These are phyloP conservation scores for Serendipita indica DNA, from an alignment of 768 basidiomycete species.

Conservation along the genomic window DNA sequence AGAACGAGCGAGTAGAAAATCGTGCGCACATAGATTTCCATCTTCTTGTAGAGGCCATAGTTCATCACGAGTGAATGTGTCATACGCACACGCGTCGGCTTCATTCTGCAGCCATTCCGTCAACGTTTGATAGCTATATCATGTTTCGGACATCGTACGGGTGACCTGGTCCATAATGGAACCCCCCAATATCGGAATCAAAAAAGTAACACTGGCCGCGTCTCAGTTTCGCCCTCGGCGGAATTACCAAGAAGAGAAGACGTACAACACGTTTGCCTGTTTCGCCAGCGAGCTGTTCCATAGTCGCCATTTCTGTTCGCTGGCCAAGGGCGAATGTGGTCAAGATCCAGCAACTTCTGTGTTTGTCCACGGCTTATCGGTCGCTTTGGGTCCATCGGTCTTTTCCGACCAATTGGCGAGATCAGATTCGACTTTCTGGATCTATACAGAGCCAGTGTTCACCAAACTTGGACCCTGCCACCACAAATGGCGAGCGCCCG, in stretches of 20 bases:
- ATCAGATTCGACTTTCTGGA: too few relatives aligned
- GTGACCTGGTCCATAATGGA: slow-evolving; percentile 97
- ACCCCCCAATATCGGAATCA: slow-evolving; percentile 97
- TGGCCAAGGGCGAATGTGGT: background rate
- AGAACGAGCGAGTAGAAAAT: background rate
- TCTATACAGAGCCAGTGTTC: too few relatives aligned
- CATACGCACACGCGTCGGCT: slow-evolving; percentile 97
- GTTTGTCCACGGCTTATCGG: background rate
- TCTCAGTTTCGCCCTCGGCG: background rate
- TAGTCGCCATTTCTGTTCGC: slow-evolving; percentile 16
- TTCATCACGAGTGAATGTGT: slow-evolving; percentile 99
- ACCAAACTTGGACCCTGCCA: too few relatives aligned
- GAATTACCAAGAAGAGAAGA: slow-evolving; percentile 13
- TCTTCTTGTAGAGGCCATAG: slow-evolving; percentile 96
- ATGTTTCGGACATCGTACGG: slow-evolving; percentile 37
- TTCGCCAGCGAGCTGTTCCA: slow-evolving; percentile 58
- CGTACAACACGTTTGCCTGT: slow-evolving; percentile 80
- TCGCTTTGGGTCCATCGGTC: background rate
- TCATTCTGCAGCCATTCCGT: slow-evolving; percentile 46
- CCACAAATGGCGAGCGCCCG: too few relatives aligned
- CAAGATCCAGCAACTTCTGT: background rate
- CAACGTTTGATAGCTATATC: slow-evolving; percentile 15
- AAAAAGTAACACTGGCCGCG: slow-evolving; percentile 85
- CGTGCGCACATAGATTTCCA: slow-evolving; percentile 92
- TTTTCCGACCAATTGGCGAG: too few relatives aligned